Conservation (phyloP, 2,329 filamentous ascomycete species). For the Pyrenochaeta sp. region DNA sequence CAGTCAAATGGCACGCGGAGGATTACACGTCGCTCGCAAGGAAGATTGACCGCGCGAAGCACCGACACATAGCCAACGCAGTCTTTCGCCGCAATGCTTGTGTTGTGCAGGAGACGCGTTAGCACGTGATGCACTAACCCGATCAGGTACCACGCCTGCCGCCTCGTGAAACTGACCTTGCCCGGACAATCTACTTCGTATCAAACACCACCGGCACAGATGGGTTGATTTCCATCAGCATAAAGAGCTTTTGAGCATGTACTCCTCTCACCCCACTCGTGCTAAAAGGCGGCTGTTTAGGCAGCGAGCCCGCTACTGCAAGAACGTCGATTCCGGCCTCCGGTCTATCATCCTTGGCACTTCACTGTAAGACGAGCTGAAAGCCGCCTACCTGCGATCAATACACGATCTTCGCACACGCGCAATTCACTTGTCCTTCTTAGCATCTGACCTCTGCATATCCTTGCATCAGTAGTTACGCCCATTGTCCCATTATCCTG, state of each 20-base stretch:
- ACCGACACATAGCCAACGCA: background rate
- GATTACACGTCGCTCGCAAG: background rate
- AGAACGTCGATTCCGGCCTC: conserved; percentile 16
- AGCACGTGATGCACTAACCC: conserved; percentile 19
- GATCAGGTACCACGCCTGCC: background rate
- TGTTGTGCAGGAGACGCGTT: conserved; percentile 11
- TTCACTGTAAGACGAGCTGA: conserved; percentile 41
- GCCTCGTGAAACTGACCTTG: background rate
- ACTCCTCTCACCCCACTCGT: background rate
- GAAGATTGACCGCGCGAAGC: too few species aligned
- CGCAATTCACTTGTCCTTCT: conserved; percentile 16
- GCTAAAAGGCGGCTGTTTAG: conserved; percentile 13
- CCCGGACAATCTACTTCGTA: background rate
- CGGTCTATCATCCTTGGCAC: conserved; percentile 26
- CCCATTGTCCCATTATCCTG: conserved; percentile 15
- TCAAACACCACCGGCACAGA: background rate
- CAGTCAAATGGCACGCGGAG: too few species aligned
- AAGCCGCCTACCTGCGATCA: conserved; percentile 16
- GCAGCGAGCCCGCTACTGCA: conserved; percentile 28
- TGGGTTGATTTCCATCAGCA: background rate
- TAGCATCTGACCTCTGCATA: conserved; percentile 36
- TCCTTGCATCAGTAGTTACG: conserved; percentile 12
- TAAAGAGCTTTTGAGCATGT: background rate
- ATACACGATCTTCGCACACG: conserved; percentile 18
- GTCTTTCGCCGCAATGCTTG: background rate